A percentile compares a stretch with the other conserved stretches of the same genome.
phyloP scores from a whole-genome alignment of 176 grass and related monocot genomes.

The Alopecurus myosuroides region DNA sequence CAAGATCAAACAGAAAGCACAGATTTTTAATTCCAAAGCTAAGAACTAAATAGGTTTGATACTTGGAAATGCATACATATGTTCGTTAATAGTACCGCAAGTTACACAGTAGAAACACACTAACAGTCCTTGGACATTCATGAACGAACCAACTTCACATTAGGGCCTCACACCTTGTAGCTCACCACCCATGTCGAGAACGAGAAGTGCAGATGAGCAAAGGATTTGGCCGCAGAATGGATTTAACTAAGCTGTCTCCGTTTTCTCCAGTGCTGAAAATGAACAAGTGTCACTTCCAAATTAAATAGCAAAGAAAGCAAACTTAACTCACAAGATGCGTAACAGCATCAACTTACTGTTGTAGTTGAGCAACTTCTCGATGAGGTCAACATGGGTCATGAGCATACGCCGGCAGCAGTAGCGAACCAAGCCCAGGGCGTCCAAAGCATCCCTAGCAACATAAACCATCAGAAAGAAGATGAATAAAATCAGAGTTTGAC shows the following conservation, averaged over 20 bases:
- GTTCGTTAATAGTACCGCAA: background rate
- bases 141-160: slow-evolving; percentile 3
- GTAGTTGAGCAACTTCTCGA: slow-evolving; percentile 94
- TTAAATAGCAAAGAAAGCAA: slow-evolving; percentile 4
- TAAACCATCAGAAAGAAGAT: background rate
- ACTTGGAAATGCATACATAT: background rate
- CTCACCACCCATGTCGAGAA: background rate
- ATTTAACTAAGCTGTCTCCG: slow-evolving; percentile 23
- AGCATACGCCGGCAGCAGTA: slow-evolving; percentile 96
- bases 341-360: slow-evolving; percentile 59
- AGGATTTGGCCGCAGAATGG: background rate
- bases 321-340: background rate
- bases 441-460: slow-evolving; percentile 76
- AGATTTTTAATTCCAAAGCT: background rate
- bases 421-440: slow-evolving; percentile 76
- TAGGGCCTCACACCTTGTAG: background rate
- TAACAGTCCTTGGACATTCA: background rate
- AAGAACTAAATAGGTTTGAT: background rate
- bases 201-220: background rate
- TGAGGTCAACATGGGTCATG: slow-evolving; percentile 99
- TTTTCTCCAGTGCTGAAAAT: slow-evolving; percentile 79
- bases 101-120: slow-evolving; percentile 2
- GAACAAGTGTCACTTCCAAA: slow-evolving; percentile 1
- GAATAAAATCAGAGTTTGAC: background rate
- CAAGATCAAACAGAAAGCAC: background rate